Base-by-base conservation (phyloP, 106 monocot species). In the Cymbidium sinense region DNA sequence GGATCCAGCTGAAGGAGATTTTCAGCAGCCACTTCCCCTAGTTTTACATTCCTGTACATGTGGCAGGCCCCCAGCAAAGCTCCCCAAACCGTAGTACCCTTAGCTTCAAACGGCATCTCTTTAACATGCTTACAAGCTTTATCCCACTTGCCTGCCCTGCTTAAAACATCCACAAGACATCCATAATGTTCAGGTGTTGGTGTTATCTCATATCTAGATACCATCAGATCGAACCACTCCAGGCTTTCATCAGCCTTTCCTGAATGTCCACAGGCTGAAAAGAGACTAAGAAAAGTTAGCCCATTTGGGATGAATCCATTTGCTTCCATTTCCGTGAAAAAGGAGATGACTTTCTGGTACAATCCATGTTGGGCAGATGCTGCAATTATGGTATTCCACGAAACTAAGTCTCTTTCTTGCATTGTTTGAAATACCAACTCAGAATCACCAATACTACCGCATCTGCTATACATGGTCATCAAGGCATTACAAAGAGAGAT, bases 311-410 rank as follows among this genome's bases (percentile, higher is more conserved):
- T 71, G 4, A 88, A 61, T 9, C 87, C 80, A 36, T 76, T 77
- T 73, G 64, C 78, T 79, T 86, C 80, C 89, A 96, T 85, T 27
- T 91, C 83, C 13, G 79, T 35, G 34, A 93, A 89, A 23, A 88
- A 78, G 77, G 74, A 35, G 3, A 89, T 35, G 61, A 86, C 85
- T 85, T 91, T 89, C 23, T 81, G 43, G 70, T 86, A 86, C 70
- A 74, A 65, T 25, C 96, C 96, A 78, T 96, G 96, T 37, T 91
- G 91, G 58, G 93, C 83, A 84, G 77, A 91, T 77, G 91, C 86
- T n/a, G 87, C 85, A 69, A 93, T 96, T 20, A 96, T 91, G 39
- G 89, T 82, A 70, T 96, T 96, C 93, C 89, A 93, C 4, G 96
- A 87, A 41, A 93, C 86, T 0, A 84, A 19, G 51, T 91, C 84